Percentiles rank a stretch among this genome's conserved stretches.
phyloP scores from a whole-genome alignment of 106 monocot genomes.

The Apostasia shenzhenica region DNA sequence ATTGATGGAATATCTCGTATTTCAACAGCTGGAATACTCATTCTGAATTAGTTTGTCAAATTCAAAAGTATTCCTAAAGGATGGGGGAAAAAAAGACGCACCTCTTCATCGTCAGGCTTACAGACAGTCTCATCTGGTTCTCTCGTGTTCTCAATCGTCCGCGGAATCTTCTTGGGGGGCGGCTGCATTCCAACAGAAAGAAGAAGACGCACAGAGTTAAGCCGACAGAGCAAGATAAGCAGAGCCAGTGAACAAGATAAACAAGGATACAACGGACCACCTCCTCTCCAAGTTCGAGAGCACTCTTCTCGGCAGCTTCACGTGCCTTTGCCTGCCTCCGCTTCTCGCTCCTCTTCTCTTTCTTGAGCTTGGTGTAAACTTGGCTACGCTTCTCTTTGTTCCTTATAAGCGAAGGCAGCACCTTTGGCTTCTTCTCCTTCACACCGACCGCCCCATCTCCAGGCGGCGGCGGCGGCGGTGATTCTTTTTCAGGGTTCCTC shows the following conservation, averaged over 20 bases:
- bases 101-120: slow-evolving; percentile 58
- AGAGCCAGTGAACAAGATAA: not conserved
- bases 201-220: not conserved
- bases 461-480: slow-evolving; percentile 32
- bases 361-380: slow-evolving; percentile 76
- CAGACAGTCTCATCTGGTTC: slow-evolving; percentile 62
- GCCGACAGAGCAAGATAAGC: not conserved
- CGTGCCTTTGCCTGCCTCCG: slow-evolving; percentile 49
- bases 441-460: slow-evolving; percentile 9
- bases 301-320: slow-evolving; percentile 45
- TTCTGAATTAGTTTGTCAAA: no score
- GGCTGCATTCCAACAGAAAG: slow-evolving; percentile 16
- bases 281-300: slow-evolving; percentile 81
- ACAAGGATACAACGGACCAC: slow-evolving; percentile 10
- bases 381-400: slow-evolving; percentile 86
- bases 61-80: no score
- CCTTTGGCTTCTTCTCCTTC: slow-evolving; percentile 19
- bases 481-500: not conserved
- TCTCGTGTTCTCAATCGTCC: slow-evolving; percentile 66
- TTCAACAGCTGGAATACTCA: no score
- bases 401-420: slow-evolving; percentile 63
- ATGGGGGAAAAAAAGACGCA: not conserved
- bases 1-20: no score
- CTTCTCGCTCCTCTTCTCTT: slow-evolving; percentile 75
- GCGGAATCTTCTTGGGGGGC: slow-evolving; percentile 33